These are phyloP conservation scores for Coffea humblotiana DNA, from an alignment of 305 asterid species.

Conservation along the genomic window DNA sequence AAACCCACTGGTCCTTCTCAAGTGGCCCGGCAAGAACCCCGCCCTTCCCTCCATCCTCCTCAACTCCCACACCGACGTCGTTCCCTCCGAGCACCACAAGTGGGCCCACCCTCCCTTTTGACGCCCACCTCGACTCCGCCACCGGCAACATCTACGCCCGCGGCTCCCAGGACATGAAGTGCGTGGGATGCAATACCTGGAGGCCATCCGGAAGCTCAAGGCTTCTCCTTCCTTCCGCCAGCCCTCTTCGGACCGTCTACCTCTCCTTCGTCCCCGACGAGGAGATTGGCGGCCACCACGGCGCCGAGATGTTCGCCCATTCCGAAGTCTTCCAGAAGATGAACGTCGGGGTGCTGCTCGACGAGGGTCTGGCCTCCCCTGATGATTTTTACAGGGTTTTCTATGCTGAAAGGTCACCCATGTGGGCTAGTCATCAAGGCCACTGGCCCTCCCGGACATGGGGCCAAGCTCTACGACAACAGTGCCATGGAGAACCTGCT, in stretches of 20 bases:
- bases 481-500: constrained; percentile 91
- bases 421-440: constrained; percentile 94
- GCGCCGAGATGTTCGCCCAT: constrained; percentile 70
- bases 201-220: constrained; percentile 79
- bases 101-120: constrained; percentile 84
- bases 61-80: constrained; percentile 98
- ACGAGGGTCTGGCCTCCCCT: constrained; percentile 87
- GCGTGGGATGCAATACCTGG: constrained; percentile 84
- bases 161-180: constrained; percentile 98
- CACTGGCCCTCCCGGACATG: constrained; percentile 90
- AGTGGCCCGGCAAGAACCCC: constrained; percentile 76
- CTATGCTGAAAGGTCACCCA: constrained; percentile 81
- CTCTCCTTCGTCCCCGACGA: constrained; percentile 91
- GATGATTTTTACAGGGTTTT: constrained; percentile 64
- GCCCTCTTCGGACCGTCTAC: constrained; percentile 75
- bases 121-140: constrained; percentile 61
- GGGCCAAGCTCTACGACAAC: constrained; percentile 89
- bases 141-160: constrained; percentile 82
- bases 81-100: constrained; percentile 77
- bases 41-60: constrained; percentile 76
- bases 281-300: constrained; percentile 94
- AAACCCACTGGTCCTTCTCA: constrained; percentile 80
- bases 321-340: constrained; percentile 65
- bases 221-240: constrained; percentile 44
- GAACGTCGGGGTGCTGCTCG: constrained; percentile 89